Evolutionary conservation across 2,329 filamentous ascomycete species (phyloP), one percentile per base, ranked within the genome.

Genomic region (Penicillium griseofulvum): DNA sequence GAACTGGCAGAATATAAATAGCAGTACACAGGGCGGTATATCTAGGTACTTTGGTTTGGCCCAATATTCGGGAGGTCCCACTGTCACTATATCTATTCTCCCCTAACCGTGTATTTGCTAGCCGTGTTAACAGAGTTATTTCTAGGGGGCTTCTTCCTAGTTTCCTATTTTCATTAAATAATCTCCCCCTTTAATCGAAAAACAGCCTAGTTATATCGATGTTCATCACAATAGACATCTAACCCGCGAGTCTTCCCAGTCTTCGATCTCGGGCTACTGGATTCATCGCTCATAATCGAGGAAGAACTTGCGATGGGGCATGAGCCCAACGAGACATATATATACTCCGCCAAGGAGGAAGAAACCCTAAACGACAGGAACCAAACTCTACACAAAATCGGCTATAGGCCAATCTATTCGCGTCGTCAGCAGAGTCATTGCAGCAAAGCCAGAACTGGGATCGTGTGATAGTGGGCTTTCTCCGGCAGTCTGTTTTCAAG

Each of bases 351-450:
- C 10, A 41, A 52, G 12, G 54, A 54, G 5, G 60, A 61, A 5
- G 58, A 65, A 22, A 16, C 60, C 3, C 31, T 70, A 46, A 54
- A 63, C 8, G 39, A 60, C 10, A 60, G 56, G 46, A 69, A 69
- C 52, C 59, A 65, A 42, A 38, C 63, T 16, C 33, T 68, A 16
- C 55, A 58, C 1, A 70, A 69, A 51, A 43, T 69, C 5, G 68
- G 68, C 0, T 70, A 62, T 46, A 68, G 68, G 36, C 57, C 62
- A 16, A 62, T n/a, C n/a, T n/a, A n/a, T n/a, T n/a, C n/a, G n/a
- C n/a, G n/a, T n/a, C n/a, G n/a, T n/a, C n/a, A n/a, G n/a, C n/a
- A n/a, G n/a, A n/a, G n/a, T n/a, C n/a, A n/a, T n/a, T n/a, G n/a
- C n/a, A n/a, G n/a, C n/a, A n/a, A n/a, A n/a, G n/a, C n/a, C n/a